A percentile compares a stretch with the other conserved stretches of the same genome.
Conservation (phyloP, 2,329 filamentous ascomycete genomes). For the Penicillium sclerotiorum region DNA sequence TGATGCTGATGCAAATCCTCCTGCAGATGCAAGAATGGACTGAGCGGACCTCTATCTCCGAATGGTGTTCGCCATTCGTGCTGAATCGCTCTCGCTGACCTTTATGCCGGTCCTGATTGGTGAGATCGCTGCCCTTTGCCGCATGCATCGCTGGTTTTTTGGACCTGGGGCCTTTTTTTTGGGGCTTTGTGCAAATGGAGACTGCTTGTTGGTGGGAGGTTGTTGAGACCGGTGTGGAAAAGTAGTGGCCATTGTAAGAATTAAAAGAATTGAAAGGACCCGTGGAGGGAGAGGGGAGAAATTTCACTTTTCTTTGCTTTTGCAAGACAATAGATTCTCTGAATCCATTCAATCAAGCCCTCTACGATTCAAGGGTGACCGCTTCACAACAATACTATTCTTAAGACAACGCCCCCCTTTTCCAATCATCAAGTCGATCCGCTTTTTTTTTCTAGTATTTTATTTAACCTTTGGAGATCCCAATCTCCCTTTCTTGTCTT, state of each 20-base stretch:
- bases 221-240: slow-evolving; percentile 6
- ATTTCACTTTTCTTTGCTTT: not conserved
- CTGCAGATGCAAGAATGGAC: slow-evolving; percentile 1
- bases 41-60: not conserved
- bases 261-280: slow-evolving; percentile 3
- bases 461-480: not conserved
- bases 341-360: not conserved
- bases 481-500: not conserved
- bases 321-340: not conserved
- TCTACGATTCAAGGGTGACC: not conserved
- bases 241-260: not conserved
- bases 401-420: not conserved
- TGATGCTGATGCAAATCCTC: not conserved
- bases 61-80: not conserved
- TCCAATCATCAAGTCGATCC: not conserved
- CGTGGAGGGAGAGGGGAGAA: not conserved
- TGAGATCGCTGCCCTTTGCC: not conserved
- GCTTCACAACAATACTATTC: slow-evolving; percentile 1
- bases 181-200: slow-evolving; percentile 1
- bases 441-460: not conserved
- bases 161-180: not conserved
- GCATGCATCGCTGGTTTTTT: slow-evolving; percentile 13
- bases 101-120: slow-evolving; percentile 16
- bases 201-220: not conserved
- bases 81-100: slow-evolving; percentile 16